Conservation (phyloP, 345 rosid genomes). For the Hypericum perforatum region DNA sequence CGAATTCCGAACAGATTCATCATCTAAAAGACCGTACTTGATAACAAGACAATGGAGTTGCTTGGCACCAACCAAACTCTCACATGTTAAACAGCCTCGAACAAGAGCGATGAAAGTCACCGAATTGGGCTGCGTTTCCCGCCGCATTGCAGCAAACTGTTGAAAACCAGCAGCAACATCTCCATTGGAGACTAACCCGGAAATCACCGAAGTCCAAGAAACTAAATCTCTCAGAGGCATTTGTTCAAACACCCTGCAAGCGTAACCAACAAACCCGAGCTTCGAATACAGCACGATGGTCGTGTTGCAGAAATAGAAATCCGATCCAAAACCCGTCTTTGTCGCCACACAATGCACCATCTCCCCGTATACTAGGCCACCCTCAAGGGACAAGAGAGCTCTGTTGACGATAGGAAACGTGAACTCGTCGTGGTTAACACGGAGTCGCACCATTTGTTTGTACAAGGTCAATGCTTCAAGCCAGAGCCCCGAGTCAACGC, state of each 20-base stretch:
- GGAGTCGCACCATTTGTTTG: constrained; percentile 19
- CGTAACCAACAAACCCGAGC: constrained; percentile 8
- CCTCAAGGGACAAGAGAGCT: constrained; percentile 9
- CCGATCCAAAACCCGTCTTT: constrained; percentile 25
- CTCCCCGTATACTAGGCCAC: constrained; percentile 4
- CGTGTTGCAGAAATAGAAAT: constrained; percentile 30
- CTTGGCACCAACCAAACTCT: constrained; percentile 13
- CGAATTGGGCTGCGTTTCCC: constrained; percentile 21
- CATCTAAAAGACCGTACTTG: constrained; percentile 20
- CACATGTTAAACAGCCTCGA: constrained; percentile 21
- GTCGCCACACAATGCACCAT: constrained; percentile 26
- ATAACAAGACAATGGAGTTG: constrained; percentile 23
- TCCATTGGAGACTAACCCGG: constrained; percentile 22
- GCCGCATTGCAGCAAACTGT: constrained; percentile 23
- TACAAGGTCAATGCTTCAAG: constrained; percentile 15
- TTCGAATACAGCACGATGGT: constrained; percentile 22
- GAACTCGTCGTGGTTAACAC: constrained; percentile 18
- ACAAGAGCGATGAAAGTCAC: constrained; percentile 29
- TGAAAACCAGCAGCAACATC: constrained; percentile 10
- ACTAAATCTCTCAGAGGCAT: constrained; percentile 33
- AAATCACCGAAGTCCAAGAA: constrained; percentile 29
- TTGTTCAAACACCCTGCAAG: constrained; percentile 19
- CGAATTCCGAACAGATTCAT: constrained; percentile 22
- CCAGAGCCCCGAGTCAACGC: constrained; percentile 11
- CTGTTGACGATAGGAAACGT: constrained; percentile 29